Conservation (phyloP, 306 rosid genomes). For the Elaeagnus macrophylla region DNA sequence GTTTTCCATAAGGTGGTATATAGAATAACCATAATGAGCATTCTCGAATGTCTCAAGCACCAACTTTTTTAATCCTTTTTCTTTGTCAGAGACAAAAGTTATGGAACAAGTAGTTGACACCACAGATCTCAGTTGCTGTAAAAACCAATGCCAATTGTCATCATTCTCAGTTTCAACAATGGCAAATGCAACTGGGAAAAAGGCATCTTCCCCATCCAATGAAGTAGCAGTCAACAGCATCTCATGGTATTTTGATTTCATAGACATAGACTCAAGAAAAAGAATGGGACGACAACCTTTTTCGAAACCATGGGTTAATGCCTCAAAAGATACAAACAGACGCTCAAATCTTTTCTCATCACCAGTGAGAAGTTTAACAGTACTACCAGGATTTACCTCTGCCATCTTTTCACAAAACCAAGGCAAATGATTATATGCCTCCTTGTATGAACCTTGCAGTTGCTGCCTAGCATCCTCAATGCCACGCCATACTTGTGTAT, state of each 20-base stretch:
- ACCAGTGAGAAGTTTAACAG: conserved; percentile 17
- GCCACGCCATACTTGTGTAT: conserved; percentile 47
- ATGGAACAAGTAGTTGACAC: conserved; percentile 23
- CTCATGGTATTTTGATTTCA: conserved; percentile 45
- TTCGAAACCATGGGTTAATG: conserved; percentile 35
- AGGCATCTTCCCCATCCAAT: conserved; percentile 40
- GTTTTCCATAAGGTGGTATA: conserved; percentile 42
- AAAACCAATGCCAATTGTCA: conserved; percentile 44
- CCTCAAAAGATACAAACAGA: conserved; percentile 35
- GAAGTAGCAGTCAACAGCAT: conserved; percentile 39
- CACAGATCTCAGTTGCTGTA: conserved; percentile 32
- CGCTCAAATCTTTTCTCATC: conserved; percentile 35
- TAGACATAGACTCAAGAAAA: conserved; percentile 37
- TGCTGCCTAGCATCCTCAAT: conserved; percentile 41
- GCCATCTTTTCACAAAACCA: conserved; percentile 38
- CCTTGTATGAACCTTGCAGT: conserved; percentile 42
- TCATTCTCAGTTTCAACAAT: conserved; percentile 35
- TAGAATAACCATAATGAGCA: conserved; percentile 35
- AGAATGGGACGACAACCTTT: conserved; percentile 46
- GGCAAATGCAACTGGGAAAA: conserved; percentile 44
- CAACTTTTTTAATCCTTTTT: conserved; percentile 30
- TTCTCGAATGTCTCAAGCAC: conserved; percentile 31
- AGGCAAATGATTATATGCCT: conserved; percentile 39
- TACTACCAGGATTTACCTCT: conserved; percentile 43
- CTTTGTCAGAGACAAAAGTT: conserved; percentile 42